Percentiles rank a stretch among this genome's conserved stretches.
Evolutionary conservation across 495 filamentous ascomycete species (phyloP).

Genomic region (Glutinoglossum americanum): DNA sequence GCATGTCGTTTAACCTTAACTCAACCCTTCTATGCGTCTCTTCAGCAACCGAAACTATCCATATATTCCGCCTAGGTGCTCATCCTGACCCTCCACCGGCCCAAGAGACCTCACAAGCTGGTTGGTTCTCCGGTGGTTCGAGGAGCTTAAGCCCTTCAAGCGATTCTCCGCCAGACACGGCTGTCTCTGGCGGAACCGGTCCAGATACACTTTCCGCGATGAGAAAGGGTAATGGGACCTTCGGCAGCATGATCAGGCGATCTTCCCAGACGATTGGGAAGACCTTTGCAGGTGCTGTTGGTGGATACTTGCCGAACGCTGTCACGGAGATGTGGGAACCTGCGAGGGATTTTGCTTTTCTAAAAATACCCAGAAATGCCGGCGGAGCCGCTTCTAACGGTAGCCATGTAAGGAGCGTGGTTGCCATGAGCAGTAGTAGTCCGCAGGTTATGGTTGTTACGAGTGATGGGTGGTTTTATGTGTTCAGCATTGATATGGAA

Average conservation of each 20-base stretch:
- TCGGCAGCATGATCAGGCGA: slow-evolving; percentile 83
- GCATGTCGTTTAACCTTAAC: slow-evolving; percentile 97
- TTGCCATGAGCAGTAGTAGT: slow-evolving; percentile 80
- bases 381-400: slow-evolving; percentile 17
- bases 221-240: slow-evolving; percentile 24
- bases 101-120: slow-evolving; percentile 5
- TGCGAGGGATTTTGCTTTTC: slow-evolving; percentile 81
- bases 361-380: slow-evolving; percentile 60
- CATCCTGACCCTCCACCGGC: slow-evolving; percentile 4
- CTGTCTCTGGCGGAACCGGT: background rate
- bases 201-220: slow-evolving; percentile 3
- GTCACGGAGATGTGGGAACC: slow-evolving; percentile 98
- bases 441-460: slow-evolving; percentile 97
- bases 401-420: slow-evolving; percentile 51
- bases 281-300: slow-evolving; percentile 67
- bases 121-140: slow-evolving; percentile 4
- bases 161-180: background rate
- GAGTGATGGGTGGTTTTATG: slow-evolving; percentile 82
- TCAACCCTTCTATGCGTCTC: slow-evolving; percentile 88
- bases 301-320: slow-evolving; percentile 73
- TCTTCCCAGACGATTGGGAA: slow-evolving; percentile 91
- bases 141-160: slow-evolving; percentile 11
- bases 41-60: slow-evolving; percentile 90
- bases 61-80: slow-evolving; percentile 61
- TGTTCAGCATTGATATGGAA: slow-evolving; percentile 87